Evolutionary conservation across 306 rosid species (phyloP), one percentile per base, ranked within the genome.

Genomic region (Begonia fuchsioides): DNA sequence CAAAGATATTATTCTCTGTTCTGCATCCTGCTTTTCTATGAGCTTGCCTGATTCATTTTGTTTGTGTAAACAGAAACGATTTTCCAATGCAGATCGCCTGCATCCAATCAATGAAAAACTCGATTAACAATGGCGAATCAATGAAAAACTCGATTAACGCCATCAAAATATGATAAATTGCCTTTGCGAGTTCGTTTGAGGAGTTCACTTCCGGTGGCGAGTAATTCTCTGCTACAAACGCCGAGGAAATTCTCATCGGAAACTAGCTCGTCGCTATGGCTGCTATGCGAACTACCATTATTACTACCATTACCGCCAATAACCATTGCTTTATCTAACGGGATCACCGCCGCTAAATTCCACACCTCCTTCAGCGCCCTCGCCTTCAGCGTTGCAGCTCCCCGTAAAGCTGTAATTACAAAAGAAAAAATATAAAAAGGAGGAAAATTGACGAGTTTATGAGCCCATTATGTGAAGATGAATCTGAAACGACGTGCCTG

Each of bases 11-110:
- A 68, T 66, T 11, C 14, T 41, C 12, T 1, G 45, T 10, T 41
- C 45, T n/a, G 2, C 35, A 4, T 26, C 7, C 35, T 26, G 35
- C 35, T 26, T 26, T 26, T 4, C 12, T n/a, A 41, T 41, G 45
- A 41, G 3, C 45, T 49, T 59, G 81, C 98, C 93, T 85, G 96
- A 63, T 83, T 77, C 64, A 49, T 63, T 58, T 73, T 57, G 72
- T 82, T 80, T 43, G 84, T 75, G 56, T 92, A 92, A 18, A 92
- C 93, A 56, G 93, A 92, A 3, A 92, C 96, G 32, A 92, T 17
- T 72, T 92, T 92, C 96, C 83, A 92, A 69, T 92, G 98, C 56
- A 92, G 98, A 77, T 85, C 96, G 52, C 93, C 98, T 92, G 76
- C 72, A 65, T 32, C 64, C 43, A 39, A 9, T 12, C 5, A 14